These are phyloP conservation scores for Hymenoscyphus occultus DNA, from an alignment of 2,329 filamentous ascomycete genomes.

Conservation along the genomic window DNA sequence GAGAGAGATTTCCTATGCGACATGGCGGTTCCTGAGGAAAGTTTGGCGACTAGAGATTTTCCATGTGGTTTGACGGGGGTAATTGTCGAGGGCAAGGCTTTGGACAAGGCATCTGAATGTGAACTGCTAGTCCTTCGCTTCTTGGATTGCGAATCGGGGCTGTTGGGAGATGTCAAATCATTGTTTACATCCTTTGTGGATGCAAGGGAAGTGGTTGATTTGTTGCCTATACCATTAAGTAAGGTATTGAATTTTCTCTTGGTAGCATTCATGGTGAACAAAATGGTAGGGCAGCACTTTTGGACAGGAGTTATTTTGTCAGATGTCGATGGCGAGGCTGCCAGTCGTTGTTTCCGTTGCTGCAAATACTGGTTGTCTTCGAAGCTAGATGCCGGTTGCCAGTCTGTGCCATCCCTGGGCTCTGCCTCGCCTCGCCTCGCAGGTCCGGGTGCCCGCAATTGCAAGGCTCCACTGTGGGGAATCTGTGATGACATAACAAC, in stretches of 20 bases:
- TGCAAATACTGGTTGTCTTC: slow-evolving; percentile 1
- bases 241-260: slow-evolving; percentile 81
- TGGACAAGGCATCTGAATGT: slow-evolving; percentile 11
- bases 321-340: not conserved
- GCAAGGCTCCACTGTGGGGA: not conserved
- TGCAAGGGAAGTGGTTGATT: slow-evolving; percentile 42
- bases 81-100: not conserved
- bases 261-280: slow-evolving; percentile 62
- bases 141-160: slow-evolving; percentile 28
- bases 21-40: slow-evolving; percentile 18
- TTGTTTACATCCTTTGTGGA: slow-evolving; percentile 37
- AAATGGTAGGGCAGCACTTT: not conserved
- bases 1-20: slow-evolving; percentile 31
- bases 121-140: slow-evolving; percentile 32
- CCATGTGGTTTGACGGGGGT: not conserved
- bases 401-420: slow-evolving; percentile 20
- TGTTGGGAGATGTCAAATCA: slow-evolving; percentile 30
- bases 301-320: not conserved
- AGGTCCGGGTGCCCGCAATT: not conserved
- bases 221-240: slow-evolving; percentile 61
- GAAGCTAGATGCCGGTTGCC: not conserved
- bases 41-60: slow-evolving; percentile 13
- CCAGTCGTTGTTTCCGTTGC: not conserved
- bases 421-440: not conserved
- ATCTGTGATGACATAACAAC: not conserved